Evolutionary conservation across 2,329 filamentous ascomycete species (phyloP), one percentile per base, ranked within the genome.

Genomic region (Juglanconis juglandina): DNA sequence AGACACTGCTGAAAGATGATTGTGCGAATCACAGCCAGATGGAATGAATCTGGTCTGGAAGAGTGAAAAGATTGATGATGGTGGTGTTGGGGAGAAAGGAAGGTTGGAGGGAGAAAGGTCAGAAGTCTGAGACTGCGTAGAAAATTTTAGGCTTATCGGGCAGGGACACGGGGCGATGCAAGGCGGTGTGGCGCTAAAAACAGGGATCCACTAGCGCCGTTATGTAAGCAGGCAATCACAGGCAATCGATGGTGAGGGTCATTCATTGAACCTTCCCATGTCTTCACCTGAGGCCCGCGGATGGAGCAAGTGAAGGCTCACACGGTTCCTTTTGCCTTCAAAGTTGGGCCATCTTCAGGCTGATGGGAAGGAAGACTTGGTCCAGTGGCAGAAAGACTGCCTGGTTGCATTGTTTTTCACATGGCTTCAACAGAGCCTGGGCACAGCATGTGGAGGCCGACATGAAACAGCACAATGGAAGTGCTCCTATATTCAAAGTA

Each of bases 21-120:
- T 24, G 54, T 39, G 56, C 51, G 37, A 42, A 44, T 37, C 41
- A 53, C 35, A 42, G 17, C 50, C 51, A 55, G 47, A 58, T 59
- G 56, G 10, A 7, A 42, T 32, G 37, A 53, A 46, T 60, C 62
- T 67, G 65, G 66, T 53, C 57, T 57, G 63, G 56, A 32, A 63
- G 63, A 56, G 61, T 59, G 64, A 58, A 62, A 56, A 56, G 58
- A 59, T 41, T 58, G 56, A 63, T 59, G 52, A 53, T 48, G 51
- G 42, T 61, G 49, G 56, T 54, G 49, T 58, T 54, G 52, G 58
- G 44, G 57, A 60, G 59, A 59, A 58, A 60, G 64, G 57, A 63
- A 55, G 59, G 60, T 60, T 59, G 52, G 46, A 53, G 56, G 49
- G 53, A 37, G 52, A 51, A 57, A 39, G 53, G 24, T 13, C 24